These are phyloP conservation scores for Flammula alnicola DNA, from an alignment of 1,284 basidiomycete species.

Conservation along the genomic window DNA sequence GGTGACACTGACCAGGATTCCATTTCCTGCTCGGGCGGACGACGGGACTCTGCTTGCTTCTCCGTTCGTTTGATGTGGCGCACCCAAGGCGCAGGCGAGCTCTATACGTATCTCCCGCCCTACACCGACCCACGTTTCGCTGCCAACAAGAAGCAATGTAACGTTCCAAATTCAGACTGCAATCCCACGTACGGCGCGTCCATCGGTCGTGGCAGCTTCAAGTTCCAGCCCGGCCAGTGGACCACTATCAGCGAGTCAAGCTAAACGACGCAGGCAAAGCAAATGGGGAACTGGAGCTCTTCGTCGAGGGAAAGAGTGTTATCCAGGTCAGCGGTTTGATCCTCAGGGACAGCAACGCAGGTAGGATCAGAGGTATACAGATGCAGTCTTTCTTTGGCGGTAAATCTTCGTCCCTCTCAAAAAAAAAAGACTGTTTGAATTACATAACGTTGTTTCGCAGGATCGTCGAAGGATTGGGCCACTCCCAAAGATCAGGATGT, in stretches of 20 bases:
- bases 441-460: slow-evolving; percentile 29
- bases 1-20: slow-evolving; percentile 49
- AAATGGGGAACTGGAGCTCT: slow-evolving; percentile 61
- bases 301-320: slow-evolving; percentile 60
- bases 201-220: slow-evolving; percentile 72
- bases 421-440: slow-evolving; percentile 6
- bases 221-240: slow-evolving; percentile 63
- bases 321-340: slow-evolving; percentile 55
- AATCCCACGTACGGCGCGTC: slow-evolving; percentile 69
- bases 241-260: slow-evolving; percentile 63
- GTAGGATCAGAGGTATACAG: slow-evolving; percentile 61
- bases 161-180: slow-evolving; percentile 59
- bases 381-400: slow-evolving; percentile 75
- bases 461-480: slow-evolving; percentile 50
- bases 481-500: slow-evolving; percentile 59
- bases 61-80: slow-evolving; percentile 64
- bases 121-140: slow-evolving; percentile 47
- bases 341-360: slow-evolving; percentile 46
- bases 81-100: slow-evolving; percentile 52
- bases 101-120: slow-evolving; percentile 63
- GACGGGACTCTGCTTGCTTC: slow-evolving; percentile 50
- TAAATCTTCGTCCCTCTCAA: slow-evolving; percentile 29
- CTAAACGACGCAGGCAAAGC: slow-evolving; percentile 62
- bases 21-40: slow-evolving; percentile 55
- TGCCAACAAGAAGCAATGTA: slow-evolving; percentile 56